Conservation (phyloP, 441 rosid species). For the Gossypium davidsonii region DNA sequence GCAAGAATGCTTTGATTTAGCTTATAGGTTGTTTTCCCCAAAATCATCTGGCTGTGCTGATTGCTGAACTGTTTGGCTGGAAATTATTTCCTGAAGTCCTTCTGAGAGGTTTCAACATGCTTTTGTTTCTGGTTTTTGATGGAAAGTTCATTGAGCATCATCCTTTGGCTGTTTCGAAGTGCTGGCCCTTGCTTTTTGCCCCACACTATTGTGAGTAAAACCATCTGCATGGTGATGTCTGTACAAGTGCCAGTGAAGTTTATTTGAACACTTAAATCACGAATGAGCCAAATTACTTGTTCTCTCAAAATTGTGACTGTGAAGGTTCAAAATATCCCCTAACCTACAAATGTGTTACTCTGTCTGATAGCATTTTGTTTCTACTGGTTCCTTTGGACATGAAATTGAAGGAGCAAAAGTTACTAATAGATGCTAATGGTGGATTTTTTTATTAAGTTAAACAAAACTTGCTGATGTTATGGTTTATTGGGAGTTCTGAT, state of each 20-base stretch:
- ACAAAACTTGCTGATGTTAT: not conserved
- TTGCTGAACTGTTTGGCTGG: not conserved
- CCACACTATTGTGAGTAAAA: not conserved
- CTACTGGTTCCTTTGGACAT: conserved; percentile 1
- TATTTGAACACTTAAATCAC: not conserved
- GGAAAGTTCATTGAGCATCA: not conserved
- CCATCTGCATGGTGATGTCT: not conserved
- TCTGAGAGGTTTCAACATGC: not conserved
- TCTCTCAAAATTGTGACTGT: not conserved
- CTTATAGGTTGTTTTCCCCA: not conserved
- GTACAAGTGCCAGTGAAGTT: not conserved
- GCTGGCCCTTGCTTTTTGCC: not conserved
- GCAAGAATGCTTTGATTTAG: not conserved
- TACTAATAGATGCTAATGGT: not conserved
- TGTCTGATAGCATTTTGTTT: not conserved
- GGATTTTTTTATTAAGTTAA: not conserved
- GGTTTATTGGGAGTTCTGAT: not conserved
- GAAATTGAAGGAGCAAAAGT: not conserved
- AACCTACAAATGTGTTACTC: not conserved
- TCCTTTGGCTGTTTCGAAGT: not conserved
- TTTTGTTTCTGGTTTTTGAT: not conserved
- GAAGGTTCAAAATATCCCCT: not conserved
- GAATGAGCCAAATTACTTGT: not conserved
- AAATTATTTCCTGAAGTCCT: not conserved
- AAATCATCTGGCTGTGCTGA: conserved; percentile 1